These are phyloP conservation scores for Dictyostelium intermedium DNA, from an alignment of 78 protist species.

Conservation along the genomic window DNA sequence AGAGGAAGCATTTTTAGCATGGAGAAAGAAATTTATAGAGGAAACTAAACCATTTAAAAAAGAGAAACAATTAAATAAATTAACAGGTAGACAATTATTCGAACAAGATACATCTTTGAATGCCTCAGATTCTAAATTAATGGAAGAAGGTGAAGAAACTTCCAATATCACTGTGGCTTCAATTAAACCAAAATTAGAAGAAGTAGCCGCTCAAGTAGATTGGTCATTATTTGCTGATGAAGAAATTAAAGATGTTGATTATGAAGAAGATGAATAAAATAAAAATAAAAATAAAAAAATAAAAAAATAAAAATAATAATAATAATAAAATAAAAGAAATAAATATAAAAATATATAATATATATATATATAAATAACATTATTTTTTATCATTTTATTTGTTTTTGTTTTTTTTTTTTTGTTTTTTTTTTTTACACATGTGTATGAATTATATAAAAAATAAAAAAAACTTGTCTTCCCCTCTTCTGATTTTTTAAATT, in stretches of 20 bases:
- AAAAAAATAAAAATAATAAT: background rate
- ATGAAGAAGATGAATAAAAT: constrained; percentile 35
- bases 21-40: constrained; percentile 60
- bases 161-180: constrained; percentile 12
- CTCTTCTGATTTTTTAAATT: too few species aligned
- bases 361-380: too few species aligned
- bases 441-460: too few species aligned
- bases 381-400: background rate
- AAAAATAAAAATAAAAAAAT: background rate
- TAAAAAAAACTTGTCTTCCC: too few species aligned
- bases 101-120: constrained; percentile 38
- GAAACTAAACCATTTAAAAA: constrained; percentile 41
- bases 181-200: constrained; percentile 49
- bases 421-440: too few species aligned
- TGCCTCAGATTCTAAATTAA: constrained; percentile 43
- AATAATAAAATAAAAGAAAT: background rate
- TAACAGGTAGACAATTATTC: constrained; percentile 65
- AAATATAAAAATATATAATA: background rate
- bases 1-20: constrained; percentile 21
- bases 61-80: background rate
- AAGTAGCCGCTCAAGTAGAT: constrained; percentile 64
- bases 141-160: constrained; percentile 68
- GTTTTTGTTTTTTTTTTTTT: background rate
- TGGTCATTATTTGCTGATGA: constrained; percentile 58
- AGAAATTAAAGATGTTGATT: constrained; percentile 24